Conservation (phyloP, 2,329 filamentous ascomycete genomes). For the Fusarium verticillioides region DNA sequence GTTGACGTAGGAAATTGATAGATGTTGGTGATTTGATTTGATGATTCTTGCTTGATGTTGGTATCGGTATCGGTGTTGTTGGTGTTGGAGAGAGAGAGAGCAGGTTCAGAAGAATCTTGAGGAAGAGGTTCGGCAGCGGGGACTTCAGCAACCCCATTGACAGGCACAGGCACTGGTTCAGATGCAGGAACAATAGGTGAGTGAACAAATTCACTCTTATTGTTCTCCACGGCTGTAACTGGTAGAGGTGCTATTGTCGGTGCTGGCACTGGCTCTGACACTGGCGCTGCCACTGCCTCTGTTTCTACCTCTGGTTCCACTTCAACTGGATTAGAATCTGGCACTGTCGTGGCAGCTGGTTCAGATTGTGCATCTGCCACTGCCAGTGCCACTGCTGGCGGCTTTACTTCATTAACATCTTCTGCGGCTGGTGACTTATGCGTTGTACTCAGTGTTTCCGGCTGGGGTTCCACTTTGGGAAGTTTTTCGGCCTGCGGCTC, state of each 20-base stretch:
- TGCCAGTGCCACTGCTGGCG: background rate
- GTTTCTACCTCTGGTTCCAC: background rate
- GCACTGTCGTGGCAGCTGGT: constrained; percentile 4
- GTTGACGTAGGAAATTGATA: constrained; percentile 17
- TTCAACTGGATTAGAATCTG: background rate
- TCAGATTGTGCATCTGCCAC: constrained; percentile 7
- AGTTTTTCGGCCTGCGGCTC: constrained; percentile 30
- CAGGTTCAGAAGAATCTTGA: constrained; percentile 4
- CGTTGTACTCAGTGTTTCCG: constrained; percentile 11
- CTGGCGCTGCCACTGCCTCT: background rate
- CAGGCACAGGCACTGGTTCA: constrained; percentile 4
- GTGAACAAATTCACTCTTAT: constrained; percentile 18
- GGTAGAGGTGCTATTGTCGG: constrained; percentile 1
- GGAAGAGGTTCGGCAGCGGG: constrained; percentile 7
- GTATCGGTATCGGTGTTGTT: constrained; percentile 1
- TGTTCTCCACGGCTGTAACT: background rate
- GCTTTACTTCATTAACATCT: background rate
- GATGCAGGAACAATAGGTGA: constrained; percentile 15
- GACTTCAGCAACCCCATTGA: constrained; percentile 16
- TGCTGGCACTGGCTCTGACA: background rate
- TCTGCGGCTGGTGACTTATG: constrained; percentile 10
- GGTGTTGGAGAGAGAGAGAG: constrained; percentile 7
- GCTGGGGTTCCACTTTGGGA: constrained; percentile 36
- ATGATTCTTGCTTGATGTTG: constrained; percentile 28
- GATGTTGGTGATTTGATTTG: constrained; percentile 11